Percentiles rank a stretch among this genome's conserved stretches.
phyloP scores from a whole-genome alignment of 108 stramenopile species.

The Skeletonema menzelii region DNA sequence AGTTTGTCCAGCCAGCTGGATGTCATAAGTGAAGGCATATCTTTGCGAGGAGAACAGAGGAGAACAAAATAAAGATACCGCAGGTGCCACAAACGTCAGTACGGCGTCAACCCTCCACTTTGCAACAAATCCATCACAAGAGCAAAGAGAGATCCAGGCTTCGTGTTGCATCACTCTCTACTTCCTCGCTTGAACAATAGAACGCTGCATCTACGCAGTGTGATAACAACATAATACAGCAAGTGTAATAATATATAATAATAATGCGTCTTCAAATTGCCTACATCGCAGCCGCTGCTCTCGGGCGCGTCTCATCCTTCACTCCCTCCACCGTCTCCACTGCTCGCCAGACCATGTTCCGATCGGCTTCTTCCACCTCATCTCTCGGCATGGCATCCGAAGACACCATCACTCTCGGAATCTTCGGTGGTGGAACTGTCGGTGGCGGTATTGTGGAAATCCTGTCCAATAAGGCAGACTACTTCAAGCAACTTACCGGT shows the following conservation, averaged over 20 bases:
- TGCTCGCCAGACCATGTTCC: slow-evolving; percentile 4
- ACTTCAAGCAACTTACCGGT: slow-evolving; percentile 78
- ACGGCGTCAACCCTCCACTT: too few species aligned
- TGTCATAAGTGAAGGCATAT: too few species aligned
- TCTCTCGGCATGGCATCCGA: slow-evolving; percentile 6
- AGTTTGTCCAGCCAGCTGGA: too few species aligned
- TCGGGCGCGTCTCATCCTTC: neutral
- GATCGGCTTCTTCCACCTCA: neutral
- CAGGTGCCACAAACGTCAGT: neutral
- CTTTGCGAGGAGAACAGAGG: too few species aligned
- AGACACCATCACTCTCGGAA: slow-evolving; percentile 65
- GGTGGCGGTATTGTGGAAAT: slow-evolving; percentile 97
- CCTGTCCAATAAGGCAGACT: slow-evolving; percentile 60
- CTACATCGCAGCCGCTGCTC: slow-evolving; percentile 3
- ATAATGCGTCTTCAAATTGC: slow-evolving; percentile 6
- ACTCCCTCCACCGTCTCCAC: neutral
- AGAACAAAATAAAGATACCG: neutral
- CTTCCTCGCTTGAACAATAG: neutral
- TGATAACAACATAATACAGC: neutral
- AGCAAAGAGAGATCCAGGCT: too few species aligned
- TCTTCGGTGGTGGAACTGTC: slow-evolving; percentile 94
- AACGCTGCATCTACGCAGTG: neutral
- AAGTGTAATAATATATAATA: neutral
- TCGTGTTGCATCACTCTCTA: too few species aligned
- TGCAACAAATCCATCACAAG: too few species aligned